A percentile compares a stretch with the other conserved stretches of the same genome.
Evolutionary conservation across 148 eudicot species (phyloP).

Genomic region (Spergularia marina): DNA sequence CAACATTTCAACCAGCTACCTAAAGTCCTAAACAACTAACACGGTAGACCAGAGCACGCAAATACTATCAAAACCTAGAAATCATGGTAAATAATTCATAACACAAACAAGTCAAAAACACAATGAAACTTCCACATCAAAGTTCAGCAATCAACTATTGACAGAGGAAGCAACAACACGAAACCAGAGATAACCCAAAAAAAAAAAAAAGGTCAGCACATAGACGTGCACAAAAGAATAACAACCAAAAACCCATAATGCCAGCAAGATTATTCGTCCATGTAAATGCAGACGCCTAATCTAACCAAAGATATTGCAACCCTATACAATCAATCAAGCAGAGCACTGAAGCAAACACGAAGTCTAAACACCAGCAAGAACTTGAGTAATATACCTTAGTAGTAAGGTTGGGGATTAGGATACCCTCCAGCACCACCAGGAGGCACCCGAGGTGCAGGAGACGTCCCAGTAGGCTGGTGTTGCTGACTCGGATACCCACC

Average conservation of each 20-base stretch:
- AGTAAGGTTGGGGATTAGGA: conserved; percentile 49
- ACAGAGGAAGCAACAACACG: not conserved
- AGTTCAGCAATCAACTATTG: not conserved
- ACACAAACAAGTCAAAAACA: not conserved
- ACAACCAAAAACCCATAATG: not conserved
- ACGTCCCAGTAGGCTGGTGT: conserved; percentile 53
- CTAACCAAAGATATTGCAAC: not conserved
- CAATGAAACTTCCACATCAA: too few species aligned
- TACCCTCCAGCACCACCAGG: conserved; percentile 51
- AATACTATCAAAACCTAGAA: not conserved
- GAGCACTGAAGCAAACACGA: conserved; percentile 4
- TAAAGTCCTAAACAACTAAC: too few species aligned
- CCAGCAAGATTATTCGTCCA: not conserved
- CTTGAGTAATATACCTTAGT: conserved; percentile 48
- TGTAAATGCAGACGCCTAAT: not conserved
- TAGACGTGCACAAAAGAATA: not conserved
- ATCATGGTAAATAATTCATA: not conserved
- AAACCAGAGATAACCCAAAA: not conserved
- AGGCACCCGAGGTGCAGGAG: conserved; percentile 60
- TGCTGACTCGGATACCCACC: conserved; percentile 55
- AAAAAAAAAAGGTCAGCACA: not conserved
- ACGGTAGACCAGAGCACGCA: not conserved
- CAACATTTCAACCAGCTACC: too few species aligned
- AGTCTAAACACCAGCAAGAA: not conserved
- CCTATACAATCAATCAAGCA: not conserved